A percentile compares a stretch with the other conserved stretches of the same genome.
These are phyloP conservation scores for Grosmannia serpens DNA, from an alignment of 2,329 filamentous ascomycete genomes.

Conservation along the genomic window DNA sequence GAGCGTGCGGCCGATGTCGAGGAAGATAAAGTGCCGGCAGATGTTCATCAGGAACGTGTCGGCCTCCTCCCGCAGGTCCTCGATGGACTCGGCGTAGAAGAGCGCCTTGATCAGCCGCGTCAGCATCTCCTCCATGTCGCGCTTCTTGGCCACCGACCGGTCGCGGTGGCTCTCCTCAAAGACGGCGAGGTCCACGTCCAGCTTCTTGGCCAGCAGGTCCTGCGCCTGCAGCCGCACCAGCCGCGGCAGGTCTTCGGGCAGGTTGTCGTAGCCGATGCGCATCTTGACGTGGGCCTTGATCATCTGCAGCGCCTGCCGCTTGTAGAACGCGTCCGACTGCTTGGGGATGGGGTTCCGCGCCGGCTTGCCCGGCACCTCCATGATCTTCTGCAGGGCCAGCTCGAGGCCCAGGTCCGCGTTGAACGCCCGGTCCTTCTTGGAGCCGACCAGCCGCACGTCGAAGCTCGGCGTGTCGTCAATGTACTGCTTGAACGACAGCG, in stretches of 20 bases:
- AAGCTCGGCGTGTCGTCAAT: constrained; percentile 82
- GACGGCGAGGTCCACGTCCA: constrained; percentile 56
- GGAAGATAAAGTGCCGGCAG: constrained; percentile 78
- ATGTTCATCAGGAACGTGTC: constrained; percentile 66
- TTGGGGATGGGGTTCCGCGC: constrained; percentile 36
- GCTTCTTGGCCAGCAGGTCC: constrained; percentile 64
- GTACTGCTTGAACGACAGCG: constrained; percentile 72
- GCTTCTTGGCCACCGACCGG: constrained; percentile 77
- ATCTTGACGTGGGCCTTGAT: constrained; percentile 85
- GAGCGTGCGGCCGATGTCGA: constrained; percentile 81
- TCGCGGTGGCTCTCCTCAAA: constrained; percentile 69
- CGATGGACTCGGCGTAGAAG: constrained; percentile 73
- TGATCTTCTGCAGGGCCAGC: constrained; percentile 75
- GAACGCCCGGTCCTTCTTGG: constrained; percentile 79
- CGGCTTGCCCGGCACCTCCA: constrained; percentile 58
- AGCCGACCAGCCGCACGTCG: constrained; percentile 79
- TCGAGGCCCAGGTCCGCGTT: constrained; percentile 80
- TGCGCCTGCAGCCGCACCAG: constrained; percentile 81
- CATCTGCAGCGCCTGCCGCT: constrained; percentile 81
- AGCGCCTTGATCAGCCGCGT: constrained; percentile 83
- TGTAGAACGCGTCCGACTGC: constrained; percentile 71
- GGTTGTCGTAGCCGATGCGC: constrained; percentile 71
- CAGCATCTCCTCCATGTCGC: constrained; percentile 68
- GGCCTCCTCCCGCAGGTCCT: constrained; percentile 68
- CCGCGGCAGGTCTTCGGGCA: constrained; percentile 81